Evolutionary conservation across 441 rosid genomes (phyloP).

Genomic region (Populus trichocarpa): DNA sequence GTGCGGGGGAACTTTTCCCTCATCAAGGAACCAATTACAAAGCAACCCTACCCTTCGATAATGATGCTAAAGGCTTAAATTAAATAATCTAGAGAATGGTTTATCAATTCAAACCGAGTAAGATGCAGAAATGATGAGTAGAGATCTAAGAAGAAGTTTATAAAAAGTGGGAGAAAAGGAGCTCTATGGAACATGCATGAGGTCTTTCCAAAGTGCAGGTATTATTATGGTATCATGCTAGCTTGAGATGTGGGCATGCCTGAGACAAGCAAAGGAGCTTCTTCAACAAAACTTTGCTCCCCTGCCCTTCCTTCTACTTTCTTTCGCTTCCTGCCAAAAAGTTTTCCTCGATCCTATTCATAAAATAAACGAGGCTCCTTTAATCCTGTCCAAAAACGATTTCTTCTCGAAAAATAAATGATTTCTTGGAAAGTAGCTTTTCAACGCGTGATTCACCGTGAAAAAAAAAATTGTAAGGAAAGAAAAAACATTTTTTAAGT

Average conservation of each 20-base stretch:
- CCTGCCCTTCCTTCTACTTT: not conserved
- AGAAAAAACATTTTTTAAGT: not conserved
- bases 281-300: not conserved
- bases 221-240: constrained; percentile 29
- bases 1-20: constrained; percentile 35
- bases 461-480: too few species aligned
- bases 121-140: constrained; percentile 19
- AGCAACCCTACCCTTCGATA: constrained; percentile 32
- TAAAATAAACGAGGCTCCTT: not conserved
- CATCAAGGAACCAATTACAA: constrained; percentile 41
- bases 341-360: not conserved
- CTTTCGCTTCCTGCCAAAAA: not conserved
- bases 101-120: constrained; percentile 26
- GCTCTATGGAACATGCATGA: constrained; percentile 17
- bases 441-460: not conserved
- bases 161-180: constrained; percentile 3
- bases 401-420: not conserved
- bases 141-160: constrained; percentile 11
- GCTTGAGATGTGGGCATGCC: constrained; percentile 24
- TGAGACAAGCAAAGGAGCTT: constrained; percentile 26
- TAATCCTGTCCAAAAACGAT: not conserved
- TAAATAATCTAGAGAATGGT: not conserved
- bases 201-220: constrained; percentile 22
- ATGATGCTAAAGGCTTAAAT: constrained; percentile 16
- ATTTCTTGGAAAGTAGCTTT: not conserved